These are phyloP conservation scores for Ligustrum vulgare DNA, from an alignment of 257 asterid species.

Conservation along the genomic window DNA sequence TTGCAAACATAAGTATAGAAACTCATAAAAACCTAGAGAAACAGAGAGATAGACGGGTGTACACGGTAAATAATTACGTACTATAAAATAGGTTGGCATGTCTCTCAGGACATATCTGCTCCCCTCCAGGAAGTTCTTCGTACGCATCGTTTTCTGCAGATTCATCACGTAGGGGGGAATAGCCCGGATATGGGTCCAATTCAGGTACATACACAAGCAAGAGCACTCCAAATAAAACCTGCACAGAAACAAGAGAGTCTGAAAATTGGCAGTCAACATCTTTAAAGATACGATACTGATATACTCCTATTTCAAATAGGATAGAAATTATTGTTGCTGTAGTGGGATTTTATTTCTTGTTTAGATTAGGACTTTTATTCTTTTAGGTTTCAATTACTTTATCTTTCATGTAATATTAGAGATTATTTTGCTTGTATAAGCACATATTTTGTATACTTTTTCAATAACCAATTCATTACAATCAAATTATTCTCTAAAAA, in stretches of 20 bases:
- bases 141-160: slow-evolving; percentile 58
- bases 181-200: slow-evolving; percentile 87
- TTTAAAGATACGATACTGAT: background rate
- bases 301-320: too few relatives aligned
- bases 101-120: slow-evolving; percentile 94
- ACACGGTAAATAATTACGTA: slow-evolving; percentile 41
- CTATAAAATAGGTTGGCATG: slow-evolving; percentile 64
- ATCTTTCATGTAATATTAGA: too few relatives aligned
- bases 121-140: slow-evolving; percentile 86
- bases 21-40: too few relatives aligned
- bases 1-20: too few relatives aligned
- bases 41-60: slow-evolving; percentile 13
- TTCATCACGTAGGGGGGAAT: slow-evolving; percentile 62
- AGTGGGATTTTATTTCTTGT: too few relatives aligned
- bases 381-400: too few relatives aligned
- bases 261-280: slow-evolving; percentile 10
- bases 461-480: too few relatives aligned
- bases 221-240: slow-evolving; percentile 82
- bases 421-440: too few relatives aligned
- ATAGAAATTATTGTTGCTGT: too few relatives aligned
- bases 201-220: slow-evolving; percentile 74
- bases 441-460: too few relatives aligned
- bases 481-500: too few relatives aligned
- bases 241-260: slow-evolving; percentile 31
- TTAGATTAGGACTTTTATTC: too few relatives aligned